Base-by-base conservation (phyloP, 2,329 filamentous ascomycete species). In the Elsinoe australis region DNA sequence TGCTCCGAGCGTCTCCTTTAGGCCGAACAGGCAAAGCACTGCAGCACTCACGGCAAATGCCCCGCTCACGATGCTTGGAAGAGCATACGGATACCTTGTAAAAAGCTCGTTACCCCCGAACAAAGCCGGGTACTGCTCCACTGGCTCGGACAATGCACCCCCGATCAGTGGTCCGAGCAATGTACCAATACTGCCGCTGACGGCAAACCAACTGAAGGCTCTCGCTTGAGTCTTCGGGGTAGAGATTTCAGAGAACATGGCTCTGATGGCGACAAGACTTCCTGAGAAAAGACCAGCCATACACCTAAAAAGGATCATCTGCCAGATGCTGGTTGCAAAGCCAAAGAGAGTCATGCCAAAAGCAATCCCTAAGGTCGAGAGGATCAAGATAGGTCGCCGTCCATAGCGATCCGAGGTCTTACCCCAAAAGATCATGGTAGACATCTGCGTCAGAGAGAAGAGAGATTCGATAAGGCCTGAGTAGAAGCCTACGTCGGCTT, bases 391-490 rank as follows among this genome's bases (percentile, higher is more conserved):
- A 0, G 85, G 84, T 54, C 86, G 87, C 34, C 86, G 75, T 24
- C 86, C 85, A 31, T 81, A 64, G 6, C 75, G 73, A 63, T 92
- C 86, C 2, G 78, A 77, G 49, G 72, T 79, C 57, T 69, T 71
- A 42, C 84, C 84, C 82, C 86, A 90, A 53, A 73, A 67, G 21
- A 90, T 75, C 79, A 90, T 86, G 51, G 88, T 75, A n/a, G 77
- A 49, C 73, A 87, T 87, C 64, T 89, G 85, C 0, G 82, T 83
- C 4, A 83, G 67, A 2, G 80, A 85, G 66, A 89, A 90, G 22
- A 87, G 66, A 0, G 73, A 75, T 58, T 78, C 74, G 60, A 90
- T 87, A 9, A 88, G 67, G 2, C 86, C 86, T 50, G 74, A 79
- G 69, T 87, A 90, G 67, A 89, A 90, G 1, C 86, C 86, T 3